These are phyloP conservation scores for Anisodus acutangulus DNA, from an alignment of 257 asterid species.

Conservation along the genomic window DNA sequence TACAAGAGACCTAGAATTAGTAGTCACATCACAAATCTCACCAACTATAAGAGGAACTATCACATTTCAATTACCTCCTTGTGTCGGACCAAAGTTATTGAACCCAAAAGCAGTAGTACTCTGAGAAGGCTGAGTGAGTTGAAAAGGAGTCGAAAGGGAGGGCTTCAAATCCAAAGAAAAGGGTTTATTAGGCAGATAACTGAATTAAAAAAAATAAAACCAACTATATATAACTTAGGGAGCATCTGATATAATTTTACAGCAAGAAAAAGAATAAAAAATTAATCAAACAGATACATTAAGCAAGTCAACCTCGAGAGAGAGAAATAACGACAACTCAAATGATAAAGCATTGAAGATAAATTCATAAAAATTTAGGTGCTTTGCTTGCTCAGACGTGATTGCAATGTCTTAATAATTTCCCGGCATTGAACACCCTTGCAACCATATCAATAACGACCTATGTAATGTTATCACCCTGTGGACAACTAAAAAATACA, in stretches of 20 bases:
- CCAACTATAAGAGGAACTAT: conserved; percentile 19
- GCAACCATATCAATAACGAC: conserved; percentile 10
- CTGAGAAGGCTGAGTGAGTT: conserved; percentile 68
- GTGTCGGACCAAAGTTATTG: conserved; percentile 73
- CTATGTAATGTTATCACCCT: neutral
- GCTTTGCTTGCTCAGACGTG: neutral
- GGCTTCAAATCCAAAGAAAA: conserved; percentile 57
- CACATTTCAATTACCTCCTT: conserved; percentile 56
- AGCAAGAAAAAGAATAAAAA: neutral
- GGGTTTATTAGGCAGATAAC: neutral
- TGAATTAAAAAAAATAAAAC: neutral
- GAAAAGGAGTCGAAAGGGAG: conserved; percentile 65
- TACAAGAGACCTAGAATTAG: conserved; percentile 29
- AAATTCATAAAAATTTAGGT: neutral
- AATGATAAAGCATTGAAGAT: conserved; percentile 10
- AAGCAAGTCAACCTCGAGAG: conserved; percentile 11
- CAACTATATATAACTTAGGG: neutral
- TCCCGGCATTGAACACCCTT: neutral
- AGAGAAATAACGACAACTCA: neutral
- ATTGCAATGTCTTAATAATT: neutral
- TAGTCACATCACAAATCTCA: neutral
- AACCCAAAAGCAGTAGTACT: conserved; percentile 66
- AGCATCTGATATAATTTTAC: conserved; percentile 3
- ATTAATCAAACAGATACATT: neutral
- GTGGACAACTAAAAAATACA: neutral